Evolutionary conservation across 768 basidiomycete species (phyloP).

Genomic region (Dacryopinax spathularia): DNA sequence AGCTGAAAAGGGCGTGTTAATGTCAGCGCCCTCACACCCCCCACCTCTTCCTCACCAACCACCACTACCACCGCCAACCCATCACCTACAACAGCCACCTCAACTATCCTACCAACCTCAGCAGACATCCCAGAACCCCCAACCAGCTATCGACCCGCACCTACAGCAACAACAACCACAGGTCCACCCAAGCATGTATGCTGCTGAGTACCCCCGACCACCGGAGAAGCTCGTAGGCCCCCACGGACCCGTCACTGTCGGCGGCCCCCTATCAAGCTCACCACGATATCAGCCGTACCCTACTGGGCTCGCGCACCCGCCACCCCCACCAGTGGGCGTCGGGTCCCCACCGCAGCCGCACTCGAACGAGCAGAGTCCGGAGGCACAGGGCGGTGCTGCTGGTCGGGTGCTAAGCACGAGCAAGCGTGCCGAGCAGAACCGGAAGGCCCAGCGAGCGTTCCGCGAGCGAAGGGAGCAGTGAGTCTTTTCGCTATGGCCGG

Average conservation of each 20-base stretch:
- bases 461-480: constrained; percentile 80
- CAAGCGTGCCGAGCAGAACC: constrained; percentile 87
- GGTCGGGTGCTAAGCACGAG: constrained; percentile 56
- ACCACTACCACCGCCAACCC: neutral
- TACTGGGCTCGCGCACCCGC: neutral
- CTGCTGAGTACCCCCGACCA: neutral
- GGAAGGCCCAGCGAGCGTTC: constrained; percentile 87
- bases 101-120: too few species aligned
- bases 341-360: neutral
- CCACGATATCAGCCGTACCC: neutral
- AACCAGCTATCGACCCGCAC: neutral
- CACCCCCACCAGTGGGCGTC: neutral
- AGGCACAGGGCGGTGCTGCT: constrained; percentile 12
- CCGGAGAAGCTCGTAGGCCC: neutral
- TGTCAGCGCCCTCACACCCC: neutral
- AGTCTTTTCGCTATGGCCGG: constrained; percentile 23
- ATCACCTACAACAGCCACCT: neutral
- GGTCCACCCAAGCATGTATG: neutral
- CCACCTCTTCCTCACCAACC: neutral
- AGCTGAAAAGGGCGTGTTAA: neutral
- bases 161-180: neutral
- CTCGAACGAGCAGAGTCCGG: neutral
- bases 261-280: neutral
- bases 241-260: neutral
- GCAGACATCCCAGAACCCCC: neutral